These are phyloP conservation scores for Malassezia obtusa DNA, from an alignment of 1,284 basidiomycete genomes.

Conservation along the genomic window DNA sequence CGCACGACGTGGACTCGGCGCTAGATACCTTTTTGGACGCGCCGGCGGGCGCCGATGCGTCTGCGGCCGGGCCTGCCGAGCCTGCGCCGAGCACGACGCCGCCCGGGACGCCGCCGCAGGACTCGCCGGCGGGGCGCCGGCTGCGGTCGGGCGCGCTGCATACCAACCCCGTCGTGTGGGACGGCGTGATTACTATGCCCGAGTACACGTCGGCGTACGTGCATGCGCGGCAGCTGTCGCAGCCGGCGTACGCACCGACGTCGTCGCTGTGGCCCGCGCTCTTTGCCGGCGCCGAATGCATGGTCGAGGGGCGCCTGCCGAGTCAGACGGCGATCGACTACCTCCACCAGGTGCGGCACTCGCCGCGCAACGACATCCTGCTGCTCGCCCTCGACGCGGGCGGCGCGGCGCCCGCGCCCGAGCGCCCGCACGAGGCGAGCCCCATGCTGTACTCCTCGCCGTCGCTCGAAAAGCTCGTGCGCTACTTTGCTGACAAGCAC, in stretches of 20 bases:
- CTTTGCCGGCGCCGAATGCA: slow-evolving; percentile 24
- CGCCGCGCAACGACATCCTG: slow-evolving; percentile 34
- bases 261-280: slow-evolving; percentile 23
- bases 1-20: neutral
- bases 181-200: slow-evolving; percentile 43
- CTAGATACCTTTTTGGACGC: neutral
- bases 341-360: slow-evolving; percentile 31
- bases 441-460: slow-evolving; percentile 20
- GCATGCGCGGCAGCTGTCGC: slow-evolving; percentile 34
- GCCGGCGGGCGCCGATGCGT: too few species aligned
- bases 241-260: slow-evolving; percentile 15
- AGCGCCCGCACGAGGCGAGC: slow-evolving; percentile 3
- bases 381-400: slow-evolving; percentile 31
- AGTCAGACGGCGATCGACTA: slow-evolving; percentile 34
- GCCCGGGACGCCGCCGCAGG: slow-evolving; percentile 20
- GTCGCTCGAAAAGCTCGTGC: slow-evolving; percentile 22
- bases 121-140: slow-evolving; percentile 11
- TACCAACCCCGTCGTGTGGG: slow-evolving; percentile 29
- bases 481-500: slow-evolving; percentile 21
- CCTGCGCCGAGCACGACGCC: slow-evolving; percentile 6
- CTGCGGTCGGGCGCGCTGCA: slow-evolving; percentile 13
- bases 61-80: neutral
- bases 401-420: neutral
- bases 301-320: slow-evolving; percentile 42
- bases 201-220: slow-evolving; percentile 37